A percentile compares a stretch with the other conserved stretches of the same genome.
phyloP scores from a whole-genome alignment of 352 stramenopile genomes.

The Phytopythium ostracodes region DNA sequence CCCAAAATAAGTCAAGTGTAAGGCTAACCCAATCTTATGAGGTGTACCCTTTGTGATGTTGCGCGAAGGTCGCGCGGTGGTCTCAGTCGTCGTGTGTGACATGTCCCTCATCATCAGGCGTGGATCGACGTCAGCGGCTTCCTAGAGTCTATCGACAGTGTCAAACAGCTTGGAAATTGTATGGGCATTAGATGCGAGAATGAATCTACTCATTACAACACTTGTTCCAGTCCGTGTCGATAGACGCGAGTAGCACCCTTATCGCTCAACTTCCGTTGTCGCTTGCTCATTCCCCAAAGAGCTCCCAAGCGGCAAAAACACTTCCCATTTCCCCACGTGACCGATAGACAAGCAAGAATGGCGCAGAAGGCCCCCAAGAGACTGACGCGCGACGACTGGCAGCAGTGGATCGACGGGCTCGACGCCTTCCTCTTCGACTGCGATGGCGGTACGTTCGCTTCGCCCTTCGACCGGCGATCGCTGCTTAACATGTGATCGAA shows the following conservation, averaged over 20 bases:
- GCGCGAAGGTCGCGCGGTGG: background rate
- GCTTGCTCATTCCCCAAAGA: conserved; percentile 4
- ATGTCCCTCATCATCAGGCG: conserved; percentile 1
- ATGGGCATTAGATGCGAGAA: background rate
- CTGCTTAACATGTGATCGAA: no score
- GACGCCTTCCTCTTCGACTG: conserved; percentile 83
- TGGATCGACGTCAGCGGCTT: background rate
- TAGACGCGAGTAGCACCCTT: background rate
- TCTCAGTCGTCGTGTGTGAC: background rate
- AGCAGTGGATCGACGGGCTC: conserved; percentile 55
- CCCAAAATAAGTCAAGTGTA: background rate
- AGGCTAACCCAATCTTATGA: background rate
- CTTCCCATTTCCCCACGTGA: background rate
- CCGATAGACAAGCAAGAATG: no score
- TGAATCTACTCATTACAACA: background rate
- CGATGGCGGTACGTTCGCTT: conserved; percentile 52
- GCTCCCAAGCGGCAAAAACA: conserved; percentile 6
- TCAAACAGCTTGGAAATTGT: background rate
- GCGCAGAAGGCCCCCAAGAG: conserved; percentile 27
- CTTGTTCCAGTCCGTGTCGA: background rate
- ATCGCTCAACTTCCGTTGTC: background rate
- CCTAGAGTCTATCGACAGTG: background rate
- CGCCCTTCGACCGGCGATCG: no score
- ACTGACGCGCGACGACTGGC: conserved; percentile 34
- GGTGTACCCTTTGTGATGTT: background rate